A percentile compares a stretch with the other conserved stretches of the same genome.
phyloP scores from a whole-genome alignment of 805 yeast genomes.

The Kregervanrija delftensis region DNA sequence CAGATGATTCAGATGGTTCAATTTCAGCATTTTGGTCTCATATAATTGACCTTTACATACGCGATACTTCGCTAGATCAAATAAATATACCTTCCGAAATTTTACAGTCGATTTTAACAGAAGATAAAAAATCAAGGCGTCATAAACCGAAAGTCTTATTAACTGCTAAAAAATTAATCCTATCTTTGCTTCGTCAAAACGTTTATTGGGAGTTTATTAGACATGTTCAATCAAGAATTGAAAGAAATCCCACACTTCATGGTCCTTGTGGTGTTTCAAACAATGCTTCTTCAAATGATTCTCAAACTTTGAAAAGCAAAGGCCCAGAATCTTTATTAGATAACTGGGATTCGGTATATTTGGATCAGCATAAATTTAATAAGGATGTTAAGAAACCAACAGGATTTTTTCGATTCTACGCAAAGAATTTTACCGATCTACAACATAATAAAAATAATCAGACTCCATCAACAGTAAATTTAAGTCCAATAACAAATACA shows the following conservation, averaged over 20 bases:
- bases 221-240: constrained; percentile 7
- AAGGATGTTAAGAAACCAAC: neutral
- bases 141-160: constrained; percentile 14
- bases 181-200: constrained; percentile 17
- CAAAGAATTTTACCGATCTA: neutral
- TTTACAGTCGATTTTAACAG: constrained; percentile 23
- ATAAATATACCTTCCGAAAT: constrained; percentile 40
- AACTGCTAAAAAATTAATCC: constrained; percentile 12
- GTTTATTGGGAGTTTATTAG: constrained; percentile 15
- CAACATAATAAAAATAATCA: neutral
- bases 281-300: neutral
- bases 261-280: constrained; percentile 11
- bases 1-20: too few relatives aligned
- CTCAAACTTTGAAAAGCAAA: too few relatives aligned
- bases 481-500: neutral
- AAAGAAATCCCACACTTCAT: neutral
- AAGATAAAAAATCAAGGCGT: constrained; percentile 10
- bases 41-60: constrained; percentile 35
- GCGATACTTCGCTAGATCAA: constrained; percentile 38
- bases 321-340: too few relatives aligned
- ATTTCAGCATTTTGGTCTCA: constrained; percentile 11
- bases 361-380: too few relatives aligned
- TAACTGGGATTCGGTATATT: too few relatives aligned
- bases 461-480: neutral
- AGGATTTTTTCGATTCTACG: constrained; percentile 2